These are phyloP conservation scores for Cyclostephanos tholiformis DNA, from an alignment of 108 stramenopile species.

Conservation along the genomic window DNA sequence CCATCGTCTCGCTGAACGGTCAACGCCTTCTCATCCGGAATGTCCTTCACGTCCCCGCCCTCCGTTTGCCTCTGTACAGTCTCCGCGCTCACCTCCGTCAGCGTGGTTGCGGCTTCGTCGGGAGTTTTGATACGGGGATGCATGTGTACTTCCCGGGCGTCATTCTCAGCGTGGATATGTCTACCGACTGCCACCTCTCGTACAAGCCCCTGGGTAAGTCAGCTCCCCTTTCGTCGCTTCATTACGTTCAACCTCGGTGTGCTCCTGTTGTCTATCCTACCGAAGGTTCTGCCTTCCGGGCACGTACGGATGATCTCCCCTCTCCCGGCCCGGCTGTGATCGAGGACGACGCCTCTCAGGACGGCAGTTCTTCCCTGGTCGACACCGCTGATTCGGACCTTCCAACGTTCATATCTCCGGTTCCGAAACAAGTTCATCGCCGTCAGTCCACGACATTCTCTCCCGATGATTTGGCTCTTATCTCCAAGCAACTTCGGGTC, in stretches of 20 bases:
- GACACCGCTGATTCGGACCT: neutral
- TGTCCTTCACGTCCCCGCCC: constrained; percentile 13
- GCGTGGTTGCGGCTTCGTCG: constrained; percentile 2
- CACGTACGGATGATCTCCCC: neutral
- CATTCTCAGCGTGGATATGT: neutral
- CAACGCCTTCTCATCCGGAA: constrained; percentile 3
- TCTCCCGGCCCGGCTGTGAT: neutral
- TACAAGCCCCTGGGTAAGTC: too few relatives aligned
- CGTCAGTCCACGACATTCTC: neutral
- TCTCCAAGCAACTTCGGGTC: neutral
- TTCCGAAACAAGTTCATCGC: neutral
- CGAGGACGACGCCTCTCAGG: neutral
- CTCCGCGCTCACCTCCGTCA: constrained; percentile 7
- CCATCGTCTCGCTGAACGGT: constrained; percentile 3
- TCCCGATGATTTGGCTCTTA: neutral
- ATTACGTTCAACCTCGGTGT: neutral
- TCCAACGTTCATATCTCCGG: neutral
- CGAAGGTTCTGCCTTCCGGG: neutral
- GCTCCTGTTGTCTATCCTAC: neutral
- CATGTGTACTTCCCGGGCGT: neutral
- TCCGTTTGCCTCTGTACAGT: constrained; percentile 10
- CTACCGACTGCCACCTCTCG: neutral
- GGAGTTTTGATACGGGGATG: neutral
- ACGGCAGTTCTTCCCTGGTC: neutral
- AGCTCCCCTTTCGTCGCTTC: neutral